Base-by-base conservation (phyloP, 2,329 filamentous ascomycete species). In the Aureobasidium pullulans region DNA sequence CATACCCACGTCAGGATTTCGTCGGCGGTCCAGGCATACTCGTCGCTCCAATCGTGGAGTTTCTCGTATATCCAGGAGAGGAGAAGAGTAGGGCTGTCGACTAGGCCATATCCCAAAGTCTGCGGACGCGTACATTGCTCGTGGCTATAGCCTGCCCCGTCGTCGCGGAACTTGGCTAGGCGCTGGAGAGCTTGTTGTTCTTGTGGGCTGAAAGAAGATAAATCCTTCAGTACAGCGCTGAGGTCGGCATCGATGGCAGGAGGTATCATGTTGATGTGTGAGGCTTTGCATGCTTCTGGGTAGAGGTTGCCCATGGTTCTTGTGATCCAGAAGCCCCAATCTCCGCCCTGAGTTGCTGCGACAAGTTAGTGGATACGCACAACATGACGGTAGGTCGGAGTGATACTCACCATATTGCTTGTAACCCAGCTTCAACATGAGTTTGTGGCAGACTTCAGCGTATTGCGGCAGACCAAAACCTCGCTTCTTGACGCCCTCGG, bases 21-120 rank as follows among this genome's bases (percentile, higher is more conserved):
- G 57, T 91, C 87, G 62, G 89, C 84, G 0, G 83, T 86, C 88
- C 88, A 92, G 0, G 81, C 74, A 67, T 90, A 90, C 0, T 66
- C 66, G 66, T 92, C 88, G 0, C 84, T 84, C 89, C 89, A 93
- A 65, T 88, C 85, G 64, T 86, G 83, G 40, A 93, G 73, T 69
- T 93, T 93, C 72, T 93, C 89, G 64, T 88, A 88, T 34, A 93
- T 84, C 89, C 89, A 94, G 0, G 87, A 83, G 1, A 93, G 76
- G 3, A 90, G 73, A 0, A 81, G 87, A 0, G 88, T 81, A 0
- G 89, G 89, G 4, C 81, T 85, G 68, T 92, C n/a, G n/a, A n/a
- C n/a, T n/a, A n/a, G n/a, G n/a, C n/a, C n/a, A n/a, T n/a, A n/a
- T n/a, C n/a, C n/a, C n/a, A n/a, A n/a, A n/a, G n/a, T 93, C 54